Evolutionary conservation across 352 stramenopile species (phyloP).

Genomic region (Pythium rhizo-oryzae): DNA sequence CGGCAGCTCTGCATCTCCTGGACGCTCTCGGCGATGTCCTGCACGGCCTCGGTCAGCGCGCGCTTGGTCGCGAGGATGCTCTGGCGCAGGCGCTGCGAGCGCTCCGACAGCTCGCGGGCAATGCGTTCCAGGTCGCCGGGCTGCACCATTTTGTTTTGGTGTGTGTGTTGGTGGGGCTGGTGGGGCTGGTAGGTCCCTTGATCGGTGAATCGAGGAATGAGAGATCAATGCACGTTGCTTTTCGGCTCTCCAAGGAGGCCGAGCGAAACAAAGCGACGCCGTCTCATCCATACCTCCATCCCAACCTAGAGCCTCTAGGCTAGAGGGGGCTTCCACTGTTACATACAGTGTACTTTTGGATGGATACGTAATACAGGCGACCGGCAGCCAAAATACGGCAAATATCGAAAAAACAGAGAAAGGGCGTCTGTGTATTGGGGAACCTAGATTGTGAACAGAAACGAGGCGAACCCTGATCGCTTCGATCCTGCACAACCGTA

Average conservation of each 20-base stretch:
- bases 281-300: conserved; percentile 1
- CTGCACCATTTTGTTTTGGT: conserved; percentile 10
- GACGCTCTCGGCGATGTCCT: conserved; percentile 25
- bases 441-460: background rate
- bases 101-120: conserved; percentile 24
- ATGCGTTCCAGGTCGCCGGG: conserved; percentile 25
- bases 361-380: background rate
- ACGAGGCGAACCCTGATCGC: background rate
- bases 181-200: too few species aligned
- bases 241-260: too few species aligned
- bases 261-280: background rate
- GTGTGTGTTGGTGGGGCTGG: background rate
- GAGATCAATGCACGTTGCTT: background rate
- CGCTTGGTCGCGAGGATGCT: conserved; percentile 30
- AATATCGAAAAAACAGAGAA: background rate
- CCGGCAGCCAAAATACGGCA: background rate
- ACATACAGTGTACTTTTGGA: background rate
- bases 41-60: conserved; percentile 20
- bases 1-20: conserved; percentile 24
- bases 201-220: conserved; percentile 23
- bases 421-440: background rate
- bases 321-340: background rate
- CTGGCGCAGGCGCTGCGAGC: conserved; percentile 24
- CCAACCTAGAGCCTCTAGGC: background rate
- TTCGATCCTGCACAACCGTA: background rate